Evolutionary conservation across 2,329 filamentous ascomycete genomes (phyloP).

Genomic region (Epichloe coenophiala): DNA sequence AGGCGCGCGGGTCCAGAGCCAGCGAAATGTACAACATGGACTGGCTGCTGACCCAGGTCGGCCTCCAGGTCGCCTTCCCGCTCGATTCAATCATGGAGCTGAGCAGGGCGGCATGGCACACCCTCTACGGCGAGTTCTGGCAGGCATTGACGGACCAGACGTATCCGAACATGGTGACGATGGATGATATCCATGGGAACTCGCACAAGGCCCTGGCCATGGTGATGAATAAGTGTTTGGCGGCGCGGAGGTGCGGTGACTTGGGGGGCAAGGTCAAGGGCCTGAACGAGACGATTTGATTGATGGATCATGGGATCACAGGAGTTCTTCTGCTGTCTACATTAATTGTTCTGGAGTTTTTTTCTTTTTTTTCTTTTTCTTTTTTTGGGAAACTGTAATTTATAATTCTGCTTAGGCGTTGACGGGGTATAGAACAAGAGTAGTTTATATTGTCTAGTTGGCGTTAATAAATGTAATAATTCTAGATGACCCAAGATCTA

Average conservation of each 20-base stretch:
- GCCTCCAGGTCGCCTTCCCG: conserved; percentile 1
- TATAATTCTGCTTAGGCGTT: too few species aligned
- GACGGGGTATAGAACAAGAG: too few species aligned
- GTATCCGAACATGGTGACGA: conserved; percentile 21
- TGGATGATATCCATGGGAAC: conserved; percentile 15
- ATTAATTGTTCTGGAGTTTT: too few species aligned
- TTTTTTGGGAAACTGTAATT: too few species aligned
- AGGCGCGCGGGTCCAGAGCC: conserved; percentile 6
- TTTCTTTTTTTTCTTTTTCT: too few species aligned
- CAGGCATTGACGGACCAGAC: conserved; percentile 7
- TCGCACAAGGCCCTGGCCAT: conserved; percentile 14
- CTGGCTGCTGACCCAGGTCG: conserved; percentile 14
- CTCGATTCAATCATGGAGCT: conserved; percentile 5
- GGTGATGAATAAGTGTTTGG: conserved; percentile 19
- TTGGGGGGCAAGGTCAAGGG: conserved; percentile 11
- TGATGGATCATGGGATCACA: too few species aligned
- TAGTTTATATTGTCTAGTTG: too few species aligned
- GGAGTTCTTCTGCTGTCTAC: too few species aligned
- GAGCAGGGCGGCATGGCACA: conserved; percentile 9
- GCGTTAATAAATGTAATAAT: too few species aligned
- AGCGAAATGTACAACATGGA: conserved; percentile 12
- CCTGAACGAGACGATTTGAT: not conserved
- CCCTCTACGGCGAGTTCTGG: conserved; percentile 14
- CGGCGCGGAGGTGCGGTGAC: conserved; percentile 12
- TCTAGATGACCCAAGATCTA: too few species aligned